A percentile compares a stretch with the other conserved stretches of the same genome.
Conservation (phyloP, 768 basidiomycete species). For the Naganishia kalamii region DNA sequence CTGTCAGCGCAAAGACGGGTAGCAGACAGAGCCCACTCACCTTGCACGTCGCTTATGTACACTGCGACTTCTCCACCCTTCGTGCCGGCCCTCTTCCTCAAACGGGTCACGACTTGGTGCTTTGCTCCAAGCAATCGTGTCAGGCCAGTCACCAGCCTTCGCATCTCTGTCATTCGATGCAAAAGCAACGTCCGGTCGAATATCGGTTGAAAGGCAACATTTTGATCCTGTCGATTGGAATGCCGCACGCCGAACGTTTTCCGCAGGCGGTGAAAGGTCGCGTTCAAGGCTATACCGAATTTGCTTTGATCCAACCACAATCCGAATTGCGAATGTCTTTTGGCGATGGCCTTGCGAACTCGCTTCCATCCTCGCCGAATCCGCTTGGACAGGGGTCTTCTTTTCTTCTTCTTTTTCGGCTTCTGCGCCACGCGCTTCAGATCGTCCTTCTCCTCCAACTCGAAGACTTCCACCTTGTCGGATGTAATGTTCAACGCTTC, state of each 20-base stretch:
- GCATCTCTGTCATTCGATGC: constrained; percentile 69
- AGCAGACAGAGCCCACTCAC: constrained; percentile 48
- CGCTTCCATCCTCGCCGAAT: constrained; percentile 5
- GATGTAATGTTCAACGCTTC: constrained; percentile 3
- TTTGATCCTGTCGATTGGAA: background rate
- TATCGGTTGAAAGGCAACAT: constrained; percentile 23
- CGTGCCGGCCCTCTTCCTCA: constrained; percentile 64
- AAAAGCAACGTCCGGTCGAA: constrained; percentile 53
- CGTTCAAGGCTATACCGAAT: background rate
- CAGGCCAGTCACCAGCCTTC: constrained; percentile 71
- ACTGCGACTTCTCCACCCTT: constrained; percentile 62
- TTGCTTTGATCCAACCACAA: constrained; percentile 1
- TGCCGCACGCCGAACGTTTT: constrained; percentile 6
- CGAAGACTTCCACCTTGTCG: background rate
- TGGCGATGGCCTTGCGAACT: background rate
- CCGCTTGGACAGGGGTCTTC: background rate
- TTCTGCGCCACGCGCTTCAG: background rate
- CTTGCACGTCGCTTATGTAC: constrained; percentile 87
- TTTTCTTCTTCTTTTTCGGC: constrained; percentile 15
- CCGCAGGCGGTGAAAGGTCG: background rate
- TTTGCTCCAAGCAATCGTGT: constrained; percentile 70
- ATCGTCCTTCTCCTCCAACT: constrained; percentile 2
- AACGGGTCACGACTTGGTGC: constrained; percentile 69
- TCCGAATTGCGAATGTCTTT: background rate
- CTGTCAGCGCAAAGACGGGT: constrained; percentile 15